phyloP scores from a whole-genome alignment of 805 yeast species.

The Cyberlindnera saturnus region DNA sequence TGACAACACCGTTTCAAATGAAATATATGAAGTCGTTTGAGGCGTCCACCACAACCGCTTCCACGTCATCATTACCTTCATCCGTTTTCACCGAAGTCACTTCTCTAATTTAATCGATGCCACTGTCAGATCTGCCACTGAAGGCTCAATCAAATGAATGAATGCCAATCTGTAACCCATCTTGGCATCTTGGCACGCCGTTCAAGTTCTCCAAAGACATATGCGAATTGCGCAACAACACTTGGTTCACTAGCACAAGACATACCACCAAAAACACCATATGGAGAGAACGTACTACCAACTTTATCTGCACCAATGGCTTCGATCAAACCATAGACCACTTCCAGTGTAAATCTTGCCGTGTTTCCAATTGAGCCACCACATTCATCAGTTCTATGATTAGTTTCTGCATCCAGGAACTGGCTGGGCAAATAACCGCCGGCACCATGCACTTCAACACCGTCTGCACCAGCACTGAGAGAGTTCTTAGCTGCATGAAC shows the following conservation, averaged over 20 bases:
- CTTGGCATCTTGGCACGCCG: too few relatives aligned
- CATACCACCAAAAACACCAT: constrained; percentile 32
- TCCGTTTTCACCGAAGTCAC: too few relatives aligned
- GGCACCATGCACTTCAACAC: constrained; percentile 63
- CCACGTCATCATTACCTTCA: constrained; percentile 38
- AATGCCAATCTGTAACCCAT: too few relatives aligned
- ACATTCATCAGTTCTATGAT: constrained; percentile 45
- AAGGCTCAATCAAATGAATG: too few relatives aligned
- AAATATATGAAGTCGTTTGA: too few relatives aligned
- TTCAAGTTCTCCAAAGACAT: too few relatives aligned
- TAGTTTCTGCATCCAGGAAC: constrained; percentile 43
- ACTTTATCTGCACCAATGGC: constrained; percentile 47
- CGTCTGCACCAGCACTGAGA: constrained; percentile 42
- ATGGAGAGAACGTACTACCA: constrained; percentile 47
- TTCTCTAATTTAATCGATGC: too few relatives aligned
- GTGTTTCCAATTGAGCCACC: constrained; percentile 48
- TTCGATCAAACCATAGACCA: constrained; percentile 42
- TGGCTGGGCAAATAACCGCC: constrained; percentile 58
- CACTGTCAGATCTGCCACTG: too few relatives aligned
- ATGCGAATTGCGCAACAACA: neutral
- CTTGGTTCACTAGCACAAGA: constrained; percentile 30
- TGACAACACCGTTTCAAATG: constrained; percentile 39
- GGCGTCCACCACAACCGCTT: too few relatives aligned
- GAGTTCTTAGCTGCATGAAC: constrained; percentile 34
- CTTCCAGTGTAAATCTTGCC: constrained; percentile 36